Percentiles rank a stretch among this genome's conserved stretches.
Evolutionary conservation across 768 basidiomycete genomes (phyloP).

Genomic region (Gloeostereum incarnatum): DNA sequence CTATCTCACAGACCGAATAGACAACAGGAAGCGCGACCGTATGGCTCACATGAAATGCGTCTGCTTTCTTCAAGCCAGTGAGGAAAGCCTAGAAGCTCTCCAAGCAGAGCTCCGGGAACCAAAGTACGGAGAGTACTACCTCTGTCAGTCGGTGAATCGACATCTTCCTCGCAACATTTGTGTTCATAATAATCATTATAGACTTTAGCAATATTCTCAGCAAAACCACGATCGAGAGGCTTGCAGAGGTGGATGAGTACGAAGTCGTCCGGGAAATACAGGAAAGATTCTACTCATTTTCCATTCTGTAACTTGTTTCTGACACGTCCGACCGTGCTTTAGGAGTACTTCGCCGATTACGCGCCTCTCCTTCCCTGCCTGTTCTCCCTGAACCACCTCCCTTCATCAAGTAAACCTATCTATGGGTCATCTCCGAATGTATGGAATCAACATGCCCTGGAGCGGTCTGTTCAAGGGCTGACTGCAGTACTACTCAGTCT

Average conservation of each 20-base stretch:
- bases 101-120: slow-evolving; percentile 82
- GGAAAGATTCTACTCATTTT: slow-evolving; percentile 32
- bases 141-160: slow-evolving; percentile 89
- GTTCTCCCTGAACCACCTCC: slow-evolving; percentile 78
- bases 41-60: slow-evolving; percentile 98
- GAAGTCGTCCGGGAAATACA: slow-evolving; percentile 97
- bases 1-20: slow-evolving; percentile 95
- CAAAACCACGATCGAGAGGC: slow-evolving; percentile 83
- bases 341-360: slow-evolving; percentile 99
- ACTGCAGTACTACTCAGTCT: slow-evolving; percentile 83
- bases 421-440: slow-evolving; percentile 63
- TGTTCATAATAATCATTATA: slow-evolving; percentile 20
- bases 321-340: slow-evolving; percentile 9
- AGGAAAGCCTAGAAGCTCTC: slow-evolving; percentile 75
- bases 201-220: slow-evolving; percentile 94
- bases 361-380: slow-evolving; percentile 78
- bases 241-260: slow-evolving; percentile 92
- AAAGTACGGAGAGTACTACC: slow-evolving; percentile 95
- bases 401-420: slow-evolving; percentile 51
- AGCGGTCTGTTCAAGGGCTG: slow-evolving; percentile 73
- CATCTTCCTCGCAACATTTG: slow-evolving; percentile 16
- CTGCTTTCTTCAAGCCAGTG: slow-evolving; percentile 80
- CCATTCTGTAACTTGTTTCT: neutral
- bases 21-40: slow-evolving; percentile 84
- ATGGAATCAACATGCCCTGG: slow-evolving; percentile 72